Evolutionary conservation across 1,284 basidiomycete genomes (phyloP).

Genomic region (Rhodotorula sp.): DNA sequence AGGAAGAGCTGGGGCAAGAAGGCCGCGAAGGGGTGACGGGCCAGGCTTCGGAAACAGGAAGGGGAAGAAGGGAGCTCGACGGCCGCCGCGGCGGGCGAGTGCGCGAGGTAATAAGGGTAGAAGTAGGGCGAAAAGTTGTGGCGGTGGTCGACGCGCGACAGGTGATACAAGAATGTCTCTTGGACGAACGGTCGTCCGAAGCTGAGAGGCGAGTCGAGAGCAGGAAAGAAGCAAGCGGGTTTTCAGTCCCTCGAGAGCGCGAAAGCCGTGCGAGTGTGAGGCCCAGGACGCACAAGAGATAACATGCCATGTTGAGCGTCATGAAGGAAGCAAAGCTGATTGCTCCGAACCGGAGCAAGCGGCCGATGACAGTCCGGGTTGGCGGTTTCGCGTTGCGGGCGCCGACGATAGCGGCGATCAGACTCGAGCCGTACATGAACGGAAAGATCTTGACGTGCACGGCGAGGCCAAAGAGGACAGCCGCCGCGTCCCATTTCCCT

Average conservation of each 20-base stretch:
- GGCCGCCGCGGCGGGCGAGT: neutral
- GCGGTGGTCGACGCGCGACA: slow-evolving; percentile 85
- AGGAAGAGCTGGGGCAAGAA: slow-evolving; percentile 61
- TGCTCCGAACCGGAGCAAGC: slow-evolving; percentile 64
- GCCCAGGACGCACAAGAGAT: slow-evolving; percentile 65
- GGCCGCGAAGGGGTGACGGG: slow-evolving; percentile 45
- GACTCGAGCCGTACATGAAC: slow-evolving; percentile 77
- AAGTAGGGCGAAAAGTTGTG: slow-evolving; percentile 99
- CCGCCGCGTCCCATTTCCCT: slow-evolving; percentile 55
- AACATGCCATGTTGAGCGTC: slow-evolving; percentile 65
- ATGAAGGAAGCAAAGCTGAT: slow-evolving; percentile 69
- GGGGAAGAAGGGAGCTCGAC: slow-evolving; percentile 5
- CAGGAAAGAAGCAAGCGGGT: slow-evolving; percentile 6
- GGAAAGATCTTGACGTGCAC: slow-evolving; percentile 97
- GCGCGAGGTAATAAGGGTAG: slow-evolving; percentile 78
- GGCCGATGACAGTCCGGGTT: slow-evolving; percentile 50
- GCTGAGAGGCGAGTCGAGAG: slow-evolving; percentile 52
- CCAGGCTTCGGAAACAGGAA: slow-evolving; percentile 49
- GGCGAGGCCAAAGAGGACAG: slow-evolving; percentile 69
- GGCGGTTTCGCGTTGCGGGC: neutral
- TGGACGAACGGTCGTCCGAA: slow-evolving; percentile 92
- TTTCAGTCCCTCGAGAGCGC: no score
- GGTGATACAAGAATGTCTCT: slow-evolving; percentile 91
- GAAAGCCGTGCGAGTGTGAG: neutral
- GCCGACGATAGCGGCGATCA: slow-evolving; percentile 55